phyloP scores from a whole-genome alignment of 169 alveolate species.

The Eimeria necatrix region DNA sequence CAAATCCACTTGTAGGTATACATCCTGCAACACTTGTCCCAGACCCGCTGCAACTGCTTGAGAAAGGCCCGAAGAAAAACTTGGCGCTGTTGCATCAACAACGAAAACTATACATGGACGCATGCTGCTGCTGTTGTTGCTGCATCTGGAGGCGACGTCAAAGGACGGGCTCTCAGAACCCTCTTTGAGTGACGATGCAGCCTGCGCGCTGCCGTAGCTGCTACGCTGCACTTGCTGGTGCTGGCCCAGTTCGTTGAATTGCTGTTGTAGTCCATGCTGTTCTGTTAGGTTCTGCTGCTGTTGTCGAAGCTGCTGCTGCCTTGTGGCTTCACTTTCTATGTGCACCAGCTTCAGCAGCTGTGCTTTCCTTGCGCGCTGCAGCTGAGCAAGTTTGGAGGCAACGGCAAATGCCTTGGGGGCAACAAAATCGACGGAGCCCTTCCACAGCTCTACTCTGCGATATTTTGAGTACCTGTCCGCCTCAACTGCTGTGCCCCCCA shows the following conservation, averaged over 20 bases:
- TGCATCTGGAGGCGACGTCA: background rate
- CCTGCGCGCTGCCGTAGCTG: conserved; percentile 49
- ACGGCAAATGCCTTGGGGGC: conserved; percentile 74
- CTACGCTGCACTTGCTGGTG: conserved; percentile 36
- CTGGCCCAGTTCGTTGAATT: background rate
- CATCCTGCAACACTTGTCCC: conserved; percentile 58
- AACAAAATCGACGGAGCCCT: conserved; percentile 80
- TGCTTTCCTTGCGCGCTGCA: conserved; percentile 58
- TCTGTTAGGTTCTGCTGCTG: conserved; percentile 65
- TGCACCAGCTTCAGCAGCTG: conserved; percentile 42
- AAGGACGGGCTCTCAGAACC: background rate
- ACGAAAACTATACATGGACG: conserved; percentile 78
- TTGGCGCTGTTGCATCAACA: conserved; percentile 53
- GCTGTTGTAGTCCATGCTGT: background rate
- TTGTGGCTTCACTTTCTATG: background rate
- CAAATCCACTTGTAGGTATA: conserved; percentile 62
- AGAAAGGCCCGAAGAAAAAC: conserved; percentile 54
- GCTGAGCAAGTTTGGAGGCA: conserved; percentile 57
- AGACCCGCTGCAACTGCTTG: conserved; percentile 74
- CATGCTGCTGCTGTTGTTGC: conserved; percentile 57
- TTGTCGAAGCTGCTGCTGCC: conserved; percentile 64
- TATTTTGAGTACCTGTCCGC: background rate
- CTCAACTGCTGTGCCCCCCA: conserved; percentile 18
- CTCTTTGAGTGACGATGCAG: background rate
- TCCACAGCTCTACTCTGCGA: conserved; percentile 76